phyloP scores from a whole-genome alignment of 2,329 filamentous ascomycete genomes.

The Neurospora sp. region DNA sequence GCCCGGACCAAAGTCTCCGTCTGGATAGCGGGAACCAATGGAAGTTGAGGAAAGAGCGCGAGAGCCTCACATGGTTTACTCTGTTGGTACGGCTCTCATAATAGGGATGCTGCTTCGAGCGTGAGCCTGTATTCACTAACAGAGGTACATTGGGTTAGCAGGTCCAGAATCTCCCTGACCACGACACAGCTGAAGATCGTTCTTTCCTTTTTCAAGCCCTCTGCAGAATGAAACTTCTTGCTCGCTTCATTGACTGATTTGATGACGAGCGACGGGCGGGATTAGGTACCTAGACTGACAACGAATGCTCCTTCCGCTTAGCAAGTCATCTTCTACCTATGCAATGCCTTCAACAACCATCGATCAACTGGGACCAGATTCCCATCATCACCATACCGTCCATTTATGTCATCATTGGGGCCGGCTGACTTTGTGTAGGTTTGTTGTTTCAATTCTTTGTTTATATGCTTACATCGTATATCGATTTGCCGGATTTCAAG shows the following conservation, averaged over 20 bases:
- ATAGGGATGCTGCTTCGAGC: background rate
- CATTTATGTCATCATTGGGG: background rate
- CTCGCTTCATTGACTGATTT: background rate
- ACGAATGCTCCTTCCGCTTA: too few relatives aligned
- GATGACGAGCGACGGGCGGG: background rate
- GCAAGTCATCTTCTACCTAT: background rate
- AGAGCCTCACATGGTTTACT: background rate
- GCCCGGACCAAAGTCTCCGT: background rate
- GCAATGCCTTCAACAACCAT: too few relatives aligned
- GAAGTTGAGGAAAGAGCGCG: background rate
- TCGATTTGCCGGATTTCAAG: background rate
- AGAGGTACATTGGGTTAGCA: background rate
- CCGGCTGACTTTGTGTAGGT: background rate
- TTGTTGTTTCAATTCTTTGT: background rate
- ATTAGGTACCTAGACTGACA: too few relatives aligned
- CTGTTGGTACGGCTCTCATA: background rate
- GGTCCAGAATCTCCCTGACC: background rate
- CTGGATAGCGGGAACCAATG: background rate
- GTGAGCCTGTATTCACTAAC: background rate
- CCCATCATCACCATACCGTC: background rate
- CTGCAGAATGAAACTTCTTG: background rate
- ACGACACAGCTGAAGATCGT: background rate
- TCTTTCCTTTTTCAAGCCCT: background rate
- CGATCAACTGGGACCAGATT: background rate
- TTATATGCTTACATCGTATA: background rate